Percentiles rank a stretch among this genome's conserved stretches.
Conservation (phyloP, 805 yeast species). For the Yarrowia sp. region DNA sequence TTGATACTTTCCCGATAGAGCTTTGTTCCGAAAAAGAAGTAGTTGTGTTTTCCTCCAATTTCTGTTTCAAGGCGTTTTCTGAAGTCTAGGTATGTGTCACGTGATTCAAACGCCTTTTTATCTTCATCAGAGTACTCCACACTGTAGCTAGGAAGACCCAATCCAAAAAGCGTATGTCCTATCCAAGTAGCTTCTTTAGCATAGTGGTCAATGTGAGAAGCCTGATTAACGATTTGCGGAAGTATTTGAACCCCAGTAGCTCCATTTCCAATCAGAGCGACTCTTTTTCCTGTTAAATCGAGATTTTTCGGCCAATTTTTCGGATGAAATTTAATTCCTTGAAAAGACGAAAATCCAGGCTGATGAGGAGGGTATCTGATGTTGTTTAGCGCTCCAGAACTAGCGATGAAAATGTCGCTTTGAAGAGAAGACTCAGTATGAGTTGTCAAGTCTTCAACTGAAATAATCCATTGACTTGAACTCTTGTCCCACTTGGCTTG, state of each 20-base stretch:
- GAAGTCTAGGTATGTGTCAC: slow-evolving; percentile 29
- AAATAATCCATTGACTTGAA: slow-evolving; percentile 25
- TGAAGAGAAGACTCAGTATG: too few species aligned
- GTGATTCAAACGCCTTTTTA: slow-evolving; percentile 27
- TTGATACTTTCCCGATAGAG: slow-evolving; percentile 21
- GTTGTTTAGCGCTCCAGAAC: slow-evolving; percentile 35
- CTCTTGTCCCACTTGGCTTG: slow-evolving; percentile 33
- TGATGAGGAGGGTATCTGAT: slow-evolving; percentile 36
- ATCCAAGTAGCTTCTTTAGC: slow-evolving; percentile 33
- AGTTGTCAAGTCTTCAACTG: too few species aligned
- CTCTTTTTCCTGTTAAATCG: slow-evolving; percentile 34
- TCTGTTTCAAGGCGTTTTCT: slow-evolving; percentile 32
- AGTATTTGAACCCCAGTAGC: slow-evolving; percentile 41
- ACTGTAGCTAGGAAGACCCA: slow-evolving; percentile 28
- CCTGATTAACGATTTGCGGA: slow-evolving; percentile 34
- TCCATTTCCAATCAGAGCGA: slow-evolving; percentile 42
- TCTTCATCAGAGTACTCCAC: slow-evolving; percentile 30
- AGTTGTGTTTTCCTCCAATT: slow-evolving; percentile 24
- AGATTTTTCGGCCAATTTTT: slow-evolving; percentile 38
- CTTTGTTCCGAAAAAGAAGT: slow-evolving; percentile 20
- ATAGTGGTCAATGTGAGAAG: slow-evolving; percentile 32
- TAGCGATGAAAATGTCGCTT: slow-evolving; percentile 34
- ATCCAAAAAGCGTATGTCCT: slow-evolving; percentile 30
- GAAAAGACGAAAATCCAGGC: slow-evolving; percentile 35
- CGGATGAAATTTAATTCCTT: slow-evolving; percentile 38